These are phyloP conservation scores for Tremellales sp. DNA, from an alignment of 1,284 basidiomycete species.

Conservation along the genomic window DNA sequence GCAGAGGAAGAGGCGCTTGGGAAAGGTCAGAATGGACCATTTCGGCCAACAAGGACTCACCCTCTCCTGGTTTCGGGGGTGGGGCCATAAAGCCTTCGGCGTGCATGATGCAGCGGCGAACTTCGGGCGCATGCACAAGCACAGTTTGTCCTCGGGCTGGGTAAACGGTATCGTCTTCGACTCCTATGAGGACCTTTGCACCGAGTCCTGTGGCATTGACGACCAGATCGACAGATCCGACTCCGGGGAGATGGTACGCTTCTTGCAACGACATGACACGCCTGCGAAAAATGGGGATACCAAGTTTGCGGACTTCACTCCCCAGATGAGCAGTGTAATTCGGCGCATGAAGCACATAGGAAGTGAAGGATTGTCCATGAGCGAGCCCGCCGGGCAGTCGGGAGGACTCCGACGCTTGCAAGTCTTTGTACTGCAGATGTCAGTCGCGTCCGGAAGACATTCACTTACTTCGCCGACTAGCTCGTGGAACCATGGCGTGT, in stretches of 20 bases:
- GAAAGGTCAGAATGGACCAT: not conserved
- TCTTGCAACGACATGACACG: slow-evolving; percentile 45
- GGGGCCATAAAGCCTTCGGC: slow-evolving; percentile 14
- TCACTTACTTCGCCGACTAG: slow-evolving; percentile 54
- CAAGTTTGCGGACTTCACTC: slow-evolving; percentile 22
- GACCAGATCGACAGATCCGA: slow-evolving; percentile 37
- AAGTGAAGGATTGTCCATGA: slow-evolving; percentile 42
- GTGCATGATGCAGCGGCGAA: slow-evolving; percentile 23
- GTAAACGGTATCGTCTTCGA: slow-evolving; percentile 66
- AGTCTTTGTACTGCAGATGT: not conserved
- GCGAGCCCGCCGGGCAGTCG: slow-evolving; percentile 14
- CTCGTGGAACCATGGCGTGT: slow-evolving; percentile 55
- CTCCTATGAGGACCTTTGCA: slow-evolving; percentile 68
- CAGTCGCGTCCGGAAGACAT: slow-evolving; percentile 46
- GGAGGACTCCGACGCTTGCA: slow-evolving; percentile 2
- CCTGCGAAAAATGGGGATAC: slow-evolving; percentile 37
- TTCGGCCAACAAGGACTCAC: not conserved
- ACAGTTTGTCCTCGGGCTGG: slow-evolving; percentile 86
- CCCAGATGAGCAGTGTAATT: slow-evolving; percentile 43
- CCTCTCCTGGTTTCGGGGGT: slow-evolving; percentile 9
- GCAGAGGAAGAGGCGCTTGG: slow-evolving; percentile 6
- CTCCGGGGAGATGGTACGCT: slow-evolving; percentile 28
- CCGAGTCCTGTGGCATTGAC: slow-evolving; percentile 56
- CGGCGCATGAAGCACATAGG: slow-evolving; percentile 48
- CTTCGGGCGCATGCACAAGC: slow-evolving; percentile 62